Percentiles rank a stretch among this genome's conserved stretches.
Conservation (phyloP, 2,329 filamentous ascomycete genomes). For the Colletotrichum tropicale region DNA sequence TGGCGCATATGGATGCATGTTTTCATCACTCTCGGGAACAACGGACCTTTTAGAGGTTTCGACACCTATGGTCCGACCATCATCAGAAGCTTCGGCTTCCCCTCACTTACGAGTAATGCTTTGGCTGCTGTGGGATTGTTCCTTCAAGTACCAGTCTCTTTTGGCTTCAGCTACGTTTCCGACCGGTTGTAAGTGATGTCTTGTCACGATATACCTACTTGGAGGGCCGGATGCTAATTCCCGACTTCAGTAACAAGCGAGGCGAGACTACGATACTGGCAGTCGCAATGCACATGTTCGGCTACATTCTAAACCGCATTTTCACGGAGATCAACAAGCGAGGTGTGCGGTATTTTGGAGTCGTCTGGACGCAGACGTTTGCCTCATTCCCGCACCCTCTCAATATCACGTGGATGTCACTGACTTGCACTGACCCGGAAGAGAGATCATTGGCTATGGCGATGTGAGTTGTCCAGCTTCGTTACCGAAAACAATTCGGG, state of each 20-base stretch:
- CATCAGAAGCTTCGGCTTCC: constrained; percentile 57
- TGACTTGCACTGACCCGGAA: constrained; percentile 60
- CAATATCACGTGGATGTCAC: constrained; percentile 65
- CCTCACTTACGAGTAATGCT: constrained; percentile 52
- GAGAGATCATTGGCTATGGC: constrained; percentile 65
- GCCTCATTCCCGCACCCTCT: constrained; percentile 60
- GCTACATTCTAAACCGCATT: constrained; percentile 58
- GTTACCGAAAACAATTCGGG: accelerated
- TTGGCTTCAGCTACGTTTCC: constrained; percentile 55
- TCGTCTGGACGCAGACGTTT: constrained; percentile 60
- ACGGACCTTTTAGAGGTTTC: constrained; percentile 50
- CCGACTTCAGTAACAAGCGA: constrained; percentile 43
- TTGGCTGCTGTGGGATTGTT: constrained; percentile 59
- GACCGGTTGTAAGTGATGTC: constrained; percentile 51
- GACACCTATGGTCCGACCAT: constrained; percentile 60
- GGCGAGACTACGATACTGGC: constrained; percentile 58
- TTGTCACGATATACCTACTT: too few relatives aligned
- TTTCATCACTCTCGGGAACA: constrained; percentile 53
- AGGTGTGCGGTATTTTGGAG: constrained; percentile 55
- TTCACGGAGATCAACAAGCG: constrained; percentile 49
- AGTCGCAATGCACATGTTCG: constrained; percentile 50
- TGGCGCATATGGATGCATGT: constrained; percentile 59
- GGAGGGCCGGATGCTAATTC: background rate
- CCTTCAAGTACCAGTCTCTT: constrained; percentile 56
- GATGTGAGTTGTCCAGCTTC: constrained; percentile 39